Conservation (phyloP, 306 rosid genomes). For the Oxytropis ochrocephala region DNA sequence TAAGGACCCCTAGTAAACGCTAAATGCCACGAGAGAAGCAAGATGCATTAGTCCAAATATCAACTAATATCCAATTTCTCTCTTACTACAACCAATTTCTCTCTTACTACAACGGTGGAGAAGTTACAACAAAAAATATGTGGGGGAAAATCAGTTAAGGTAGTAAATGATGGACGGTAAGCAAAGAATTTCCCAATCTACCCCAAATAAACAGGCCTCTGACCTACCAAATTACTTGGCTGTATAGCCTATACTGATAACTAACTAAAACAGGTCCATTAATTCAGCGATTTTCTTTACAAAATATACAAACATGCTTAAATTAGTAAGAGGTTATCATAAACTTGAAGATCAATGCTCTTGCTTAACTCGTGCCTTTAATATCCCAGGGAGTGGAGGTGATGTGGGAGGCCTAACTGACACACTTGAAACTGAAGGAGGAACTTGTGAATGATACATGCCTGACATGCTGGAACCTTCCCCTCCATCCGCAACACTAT, state of each 20-base stretch:
- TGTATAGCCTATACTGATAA: not conserved
- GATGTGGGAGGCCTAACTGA: slow-evolving; percentile 70
- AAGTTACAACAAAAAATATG: slow-evolving; percentile 8
- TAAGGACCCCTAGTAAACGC: not conserved
- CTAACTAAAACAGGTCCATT: slow-evolving; percentile 20
- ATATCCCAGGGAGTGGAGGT: slow-evolving; percentile 90
- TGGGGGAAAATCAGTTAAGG: slow-evolving; percentile 15
- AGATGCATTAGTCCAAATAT: not conserved
- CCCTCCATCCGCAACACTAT: slow-evolving; percentile 52
- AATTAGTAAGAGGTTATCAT: slow-evolving; percentile 21
- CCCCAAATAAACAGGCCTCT: slow-evolving; percentile 24
- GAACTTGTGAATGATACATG: slow-evolving; percentile 49
- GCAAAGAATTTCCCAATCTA: slow-evolving; percentile 43
- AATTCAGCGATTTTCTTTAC: slow-evolving; percentile 40
- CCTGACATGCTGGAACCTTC: slow-evolving; percentile 73
- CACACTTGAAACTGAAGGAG: slow-evolving; percentile 40
- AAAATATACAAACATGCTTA: slow-evolving; percentile 56
- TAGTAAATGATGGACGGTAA: slow-evolving; percentile 17
- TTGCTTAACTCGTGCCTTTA: slow-evolving; percentile 87
- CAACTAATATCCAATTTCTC: not conserved
- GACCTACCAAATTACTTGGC: slow-evolving; percentile 33
- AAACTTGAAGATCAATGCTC: slow-evolving; percentile 45
- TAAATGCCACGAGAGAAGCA: not conserved
- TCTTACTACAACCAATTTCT: slow-evolving; percentile 20
- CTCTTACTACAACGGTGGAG: slow-evolving; percentile 10